These are phyloP conservation scores for Beauveria australis DNA, from an alignment of 2,329 filamentous ascomycete genomes.

Conservation along the genomic window DNA sequence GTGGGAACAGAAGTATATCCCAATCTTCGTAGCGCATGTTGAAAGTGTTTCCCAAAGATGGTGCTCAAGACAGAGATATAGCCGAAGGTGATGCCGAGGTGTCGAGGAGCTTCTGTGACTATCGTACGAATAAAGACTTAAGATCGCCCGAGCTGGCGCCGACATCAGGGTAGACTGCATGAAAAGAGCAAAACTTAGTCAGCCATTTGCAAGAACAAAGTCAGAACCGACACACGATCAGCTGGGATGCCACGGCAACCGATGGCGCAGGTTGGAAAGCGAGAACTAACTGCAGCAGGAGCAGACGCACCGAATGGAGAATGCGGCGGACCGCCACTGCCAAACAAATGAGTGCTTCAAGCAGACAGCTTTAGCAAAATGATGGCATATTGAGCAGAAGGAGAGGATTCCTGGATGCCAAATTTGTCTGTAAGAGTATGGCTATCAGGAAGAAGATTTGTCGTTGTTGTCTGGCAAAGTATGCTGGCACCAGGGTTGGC, in stretches of 20 bases:
- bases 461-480: not conserved
- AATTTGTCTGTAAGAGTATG: not conserved
- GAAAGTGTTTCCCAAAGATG: constrained; percentile 11
- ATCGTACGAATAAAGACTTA: not conserved
- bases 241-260: not conserved
- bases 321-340: not conserved
- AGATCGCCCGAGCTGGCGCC: not conserved
- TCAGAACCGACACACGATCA: not conserved
- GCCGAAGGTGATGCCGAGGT: not conserved
- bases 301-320: not conserved
- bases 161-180: not conserved
- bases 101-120: not conserved
- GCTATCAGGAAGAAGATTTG: not conserved
- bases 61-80: not conserved
- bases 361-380: not conserved
- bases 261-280: not conserved
- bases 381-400: not conserved
- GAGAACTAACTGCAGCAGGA: not conserved
- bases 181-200: not conserved
- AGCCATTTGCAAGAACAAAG: not conserved
- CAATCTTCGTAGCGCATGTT: constrained; percentile 79
- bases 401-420: not conserved
- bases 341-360: not conserved
- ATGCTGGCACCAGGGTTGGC: not conserved
- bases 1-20: constrained; percentile 76